Conservation (phyloP, 768 basidiomycete species). For the Sistotremastrum suecicum region DNA sequence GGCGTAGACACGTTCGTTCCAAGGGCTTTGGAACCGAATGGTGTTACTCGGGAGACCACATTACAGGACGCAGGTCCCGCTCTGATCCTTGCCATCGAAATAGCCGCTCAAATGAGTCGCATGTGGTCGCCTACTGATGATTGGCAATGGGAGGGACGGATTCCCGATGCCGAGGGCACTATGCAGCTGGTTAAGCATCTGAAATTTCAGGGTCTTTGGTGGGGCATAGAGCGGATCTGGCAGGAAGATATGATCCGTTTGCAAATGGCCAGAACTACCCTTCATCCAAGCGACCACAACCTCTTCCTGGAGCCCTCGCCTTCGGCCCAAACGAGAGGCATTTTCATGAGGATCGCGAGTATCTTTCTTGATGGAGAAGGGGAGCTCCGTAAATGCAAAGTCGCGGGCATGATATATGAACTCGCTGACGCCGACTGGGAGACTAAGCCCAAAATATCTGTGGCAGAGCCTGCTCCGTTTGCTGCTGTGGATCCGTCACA, state of each 20-base stretch:
- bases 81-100: constrained; percentile 59
- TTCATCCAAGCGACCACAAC: background rate
- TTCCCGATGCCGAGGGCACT: background rate
- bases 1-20: background rate
- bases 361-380: constrained; percentile 38
- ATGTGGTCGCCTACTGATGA: constrained; percentile 67
- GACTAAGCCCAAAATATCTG: constrained; percentile 4
- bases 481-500: background rate
- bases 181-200: constrained; percentile 30
- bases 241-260: constrained; percentile 71
- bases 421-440: constrained; percentile 66
- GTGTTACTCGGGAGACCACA: too few relatives aligned
- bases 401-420: constrained; percentile 65
- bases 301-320: background rate
- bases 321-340: constrained; percentile 28
- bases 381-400: constrained; percentile 42
- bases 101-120: constrained; percentile 43
- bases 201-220: constrained; percentile 74
- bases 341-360: constrained; percentile 59
- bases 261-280: constrained; percentile 30
- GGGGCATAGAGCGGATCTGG: constrained; percentile 86
- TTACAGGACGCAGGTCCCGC: constrained; percentile 42
- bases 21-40: too few relatives aligned
- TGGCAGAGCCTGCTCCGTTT: constrained; percentile 1
- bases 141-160: constrained; percentile 27